A percentile compares a stretch with the other conserved stretches of the same genome.
These are phyloP conservation scores for Pestalotiopsis sp. DNA, from an alignment of 2,329 filamentous ascomycete genomes.

Conservation along the genomic window DNA sequence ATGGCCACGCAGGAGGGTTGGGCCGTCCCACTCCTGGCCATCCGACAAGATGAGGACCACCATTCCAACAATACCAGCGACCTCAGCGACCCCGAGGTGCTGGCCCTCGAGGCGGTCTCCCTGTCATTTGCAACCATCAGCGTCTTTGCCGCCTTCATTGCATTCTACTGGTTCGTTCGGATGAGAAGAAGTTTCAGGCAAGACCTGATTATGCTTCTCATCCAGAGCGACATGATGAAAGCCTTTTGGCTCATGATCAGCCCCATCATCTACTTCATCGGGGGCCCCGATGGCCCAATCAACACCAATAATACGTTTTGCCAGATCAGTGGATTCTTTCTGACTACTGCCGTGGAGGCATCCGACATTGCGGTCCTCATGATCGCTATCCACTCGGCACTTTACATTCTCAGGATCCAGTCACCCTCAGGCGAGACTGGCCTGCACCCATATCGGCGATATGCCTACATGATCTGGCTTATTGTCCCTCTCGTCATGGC, in stretches of 20 bases:
- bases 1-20: constrained; percentile 4
- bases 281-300: constrained; percentile 44
- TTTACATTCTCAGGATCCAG: constrained; percentile 69
- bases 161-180: constrained; percentile 72
- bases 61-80: background rate
- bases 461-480: constrained; percentile 60
- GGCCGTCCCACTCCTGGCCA: constrained; percentile 1
- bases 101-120: constrained; percentile 40
- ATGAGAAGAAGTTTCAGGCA: constrained; percentile 78
- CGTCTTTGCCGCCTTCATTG: constrained; percentile 54
- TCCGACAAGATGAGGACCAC: background rate
- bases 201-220: constrained; percentile 73
- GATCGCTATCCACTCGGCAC: constrained; percentile 72
- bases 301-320: constrained; percentile 59
- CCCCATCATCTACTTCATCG: constrained; percentile 58
- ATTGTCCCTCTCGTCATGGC: constrained; percentile 62
- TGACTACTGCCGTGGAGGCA: constrained; percentile 68
- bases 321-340: constrained; percentile 69
- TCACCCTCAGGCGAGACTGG: constrained; percentile 57
- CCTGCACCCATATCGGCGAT: constrained; percentile 67
- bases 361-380: constrained; percentile 73
- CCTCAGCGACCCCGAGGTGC: constrained; percentile 1
- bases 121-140: constrained; percentile 53
- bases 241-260: constrained; percentile 70
- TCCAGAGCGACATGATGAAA: constrained; percentile 73